A percentile compares a stretch with the other conserved stretches of the same genome.
Evolutionary conservation across 371 early-diverging fungal species (phyloP).

Genomic region (Mortierella sp.): DNA sequence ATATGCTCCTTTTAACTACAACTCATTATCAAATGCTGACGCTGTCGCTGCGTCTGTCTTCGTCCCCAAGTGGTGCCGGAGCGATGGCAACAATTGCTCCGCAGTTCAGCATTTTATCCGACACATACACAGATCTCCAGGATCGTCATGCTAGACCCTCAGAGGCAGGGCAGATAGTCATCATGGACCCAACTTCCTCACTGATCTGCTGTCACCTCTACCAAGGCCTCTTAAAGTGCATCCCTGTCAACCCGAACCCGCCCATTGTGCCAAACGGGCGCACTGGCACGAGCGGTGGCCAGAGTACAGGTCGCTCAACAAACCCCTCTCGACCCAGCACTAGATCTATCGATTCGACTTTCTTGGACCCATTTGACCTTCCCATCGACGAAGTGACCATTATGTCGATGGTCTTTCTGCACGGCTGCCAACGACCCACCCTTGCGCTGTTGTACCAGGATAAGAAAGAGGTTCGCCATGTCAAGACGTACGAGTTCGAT

Average conservation of each 20-base stretch:
- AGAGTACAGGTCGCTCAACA: conserved; percentile 17
- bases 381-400: conserved; percentile 83
- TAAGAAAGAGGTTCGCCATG: conserved; percentile 69
- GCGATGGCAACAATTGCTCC: conserved; percentile 13
- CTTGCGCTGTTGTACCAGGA: conserved; percentile 86
- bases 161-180: conserved; percentile 36
- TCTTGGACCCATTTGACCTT: conserved; percentile 34
- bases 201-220: conserved; percentile 47
- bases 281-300: neutral
- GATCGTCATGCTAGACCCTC: conserved; percentile 49
- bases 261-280: neutral
- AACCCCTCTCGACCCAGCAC: conserved; percentile 18
- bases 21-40: conserved; percentile 50
- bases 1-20: conserved; percentile 47
- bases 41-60: conserved; percentile 34
- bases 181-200: conserved; percentile 39
- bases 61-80: conserved; percentile 7
- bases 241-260: conserved; percentile 31
- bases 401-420: conserved; percentile 76
- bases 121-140: conserved; percentile 34
- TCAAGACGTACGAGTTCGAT: conserved; percentile 76
- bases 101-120: conserved; percentile 52
- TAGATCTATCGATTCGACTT: conserved; percentile 51
- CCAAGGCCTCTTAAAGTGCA: conserved; percentile 40
- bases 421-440: conserved; percentile 65